Percentiles rank a stretch among this genome's conserved stretches.
phyloP scores from a whole-genome alignment of 371 early-diverging fungal species.

The Mucor circinelloides region DNA sequence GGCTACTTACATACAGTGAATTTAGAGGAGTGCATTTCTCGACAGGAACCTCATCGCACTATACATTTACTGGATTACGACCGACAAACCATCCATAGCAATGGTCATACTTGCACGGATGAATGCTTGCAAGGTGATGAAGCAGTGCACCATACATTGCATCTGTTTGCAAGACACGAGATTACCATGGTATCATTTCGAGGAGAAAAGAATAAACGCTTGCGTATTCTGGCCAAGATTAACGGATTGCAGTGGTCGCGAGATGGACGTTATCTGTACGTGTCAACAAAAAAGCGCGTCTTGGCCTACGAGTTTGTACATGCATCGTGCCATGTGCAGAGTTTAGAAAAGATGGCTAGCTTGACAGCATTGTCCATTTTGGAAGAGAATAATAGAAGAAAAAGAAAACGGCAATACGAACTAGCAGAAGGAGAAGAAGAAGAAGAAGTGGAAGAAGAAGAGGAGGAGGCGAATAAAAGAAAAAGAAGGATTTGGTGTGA shows the following conservation, averaged over 20 bases:
- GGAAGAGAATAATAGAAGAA: conserved; percentile 6
- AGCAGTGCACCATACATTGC: conserved; percentile 16
- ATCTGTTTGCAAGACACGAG: conserved; percentile 45
- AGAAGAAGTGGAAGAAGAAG: background rate
- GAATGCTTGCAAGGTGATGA: background rate
- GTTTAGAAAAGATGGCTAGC: conserved; percentile 19
- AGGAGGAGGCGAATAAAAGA: background rate
- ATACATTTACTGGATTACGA: conserved; percentile 3
- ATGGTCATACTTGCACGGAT: conserved; percentile 1
- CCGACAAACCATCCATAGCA: background rate
- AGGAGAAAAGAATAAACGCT: conserved; percentile 48
- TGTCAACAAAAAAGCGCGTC: conserved; percentile 61
- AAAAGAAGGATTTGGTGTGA: conserved; percentile 20
- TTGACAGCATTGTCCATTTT: conserved; percentile 5
- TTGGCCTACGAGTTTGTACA: conserved; percentile 50
- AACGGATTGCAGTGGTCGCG: conserved; percentile 63
- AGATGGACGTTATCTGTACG: conserved; percentile 56
- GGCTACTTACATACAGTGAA: conserved; percentile 64
- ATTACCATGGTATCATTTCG: conserved; percentile 63
- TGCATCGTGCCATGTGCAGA: conserved; percentile 4
- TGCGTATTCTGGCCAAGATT: conserved; percentile 60
- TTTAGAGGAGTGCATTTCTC: conserved; percentile 28
- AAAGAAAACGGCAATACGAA: background rate
- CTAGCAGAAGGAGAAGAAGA: background rate
- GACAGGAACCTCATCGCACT: background rate